Base-by-base conservation (phyloP, 2,329 filamentous ascomycete species). In the Fusarium sp. region DNA sequence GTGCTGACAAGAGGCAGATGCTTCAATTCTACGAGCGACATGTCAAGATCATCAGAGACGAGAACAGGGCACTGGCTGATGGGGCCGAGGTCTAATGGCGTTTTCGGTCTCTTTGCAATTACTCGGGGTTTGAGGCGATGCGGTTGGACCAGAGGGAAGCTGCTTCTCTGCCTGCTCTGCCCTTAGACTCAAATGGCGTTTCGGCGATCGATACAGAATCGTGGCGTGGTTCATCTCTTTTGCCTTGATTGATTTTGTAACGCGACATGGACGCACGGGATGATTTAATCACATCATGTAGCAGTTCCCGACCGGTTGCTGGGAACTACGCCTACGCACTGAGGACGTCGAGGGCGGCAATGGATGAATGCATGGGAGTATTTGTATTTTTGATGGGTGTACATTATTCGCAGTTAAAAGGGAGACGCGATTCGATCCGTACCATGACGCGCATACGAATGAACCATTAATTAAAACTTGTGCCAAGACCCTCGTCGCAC, bases 11-110 rank as follows among this genome's bases (percentile, higher is more conserved):
- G 12, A 13, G 23, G 7, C 55, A 90, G 88, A 89, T 90, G 85
- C 80, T 90, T 10, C 83, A 83, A 39, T 90, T 88, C 68, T 90
- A 89, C 75, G 88, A 90, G 73, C 83, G 82, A 11, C 87, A 89
- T 62, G 85, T 90, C 34, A 85, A 85, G 58, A 87, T 88, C 53
- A 82, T 87, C 51, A 82, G 82, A 72, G 76, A 80, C 23, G 80
- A 80, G 44, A 75, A 74, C 36, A 76, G 68, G 61, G 56, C 67
- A 7, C 36, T 65, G 27, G 56, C 47, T 4, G 75, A 76, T 8
- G 72, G 60, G 11, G 48, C 53, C 11, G 53, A 68, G n/a, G 39
- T 15, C 2, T 74, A 62, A 62, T 9, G 11, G 27, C 63, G 63
- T 70, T 72, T 47, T n/a, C n/a, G n/a, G n/a, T n/a, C n/a, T n/a